Evolutionary conservation across 495 filamentous ascomycete genomes (phyloP), one percentile per base, ranked within the genome.

Genomic region (Ramalina intermedia): DNA sequence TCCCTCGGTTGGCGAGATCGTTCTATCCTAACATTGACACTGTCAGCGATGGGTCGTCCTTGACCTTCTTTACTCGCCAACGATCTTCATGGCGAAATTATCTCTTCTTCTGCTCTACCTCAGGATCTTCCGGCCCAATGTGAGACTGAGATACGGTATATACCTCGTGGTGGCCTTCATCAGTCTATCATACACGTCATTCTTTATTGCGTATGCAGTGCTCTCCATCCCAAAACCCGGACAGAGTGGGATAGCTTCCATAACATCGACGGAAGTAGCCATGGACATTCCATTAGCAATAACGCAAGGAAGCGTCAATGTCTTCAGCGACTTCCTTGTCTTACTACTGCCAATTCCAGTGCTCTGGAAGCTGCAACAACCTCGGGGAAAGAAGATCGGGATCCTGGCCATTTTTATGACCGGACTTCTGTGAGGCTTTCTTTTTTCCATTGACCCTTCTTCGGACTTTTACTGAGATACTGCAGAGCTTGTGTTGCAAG

Each of bases 401-500:
- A 35, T 64, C 6, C 48, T 43, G 13, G 47, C 43, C 0, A 54
- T 64, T n/a, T 62, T 64, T 43, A 49, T 52, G 16, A 49, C 56
- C 5, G 61, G 59, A n/a, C 46, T 58, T 18, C 49, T 62, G 61
- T 63, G 49, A 51, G 61, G 41, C n/a, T 14, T 26, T 12, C 3
- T 16, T 13, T 17, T 24, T 17, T 16, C 18, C 18, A 20, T 20
- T 2, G 2, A 2, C 18, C 18, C 18, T 20, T 20, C 18, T 20
- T 20, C 18, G 18, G 9, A 17, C 16, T 16, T 8, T 21, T 20
- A 27, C 37, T 36, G 1, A 27, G 16, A 6, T 4, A 9, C 17
- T 49, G 0, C 42, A 54, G 52, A 17, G 52, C 48, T 12, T 54
- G 52, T 29, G 24, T 46, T 37, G 40, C 52, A 13, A 50, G 52